phyloP scores from a whole-genome alignment of 441 rosid species.

The Arabidopsis lyrata region DNA sequence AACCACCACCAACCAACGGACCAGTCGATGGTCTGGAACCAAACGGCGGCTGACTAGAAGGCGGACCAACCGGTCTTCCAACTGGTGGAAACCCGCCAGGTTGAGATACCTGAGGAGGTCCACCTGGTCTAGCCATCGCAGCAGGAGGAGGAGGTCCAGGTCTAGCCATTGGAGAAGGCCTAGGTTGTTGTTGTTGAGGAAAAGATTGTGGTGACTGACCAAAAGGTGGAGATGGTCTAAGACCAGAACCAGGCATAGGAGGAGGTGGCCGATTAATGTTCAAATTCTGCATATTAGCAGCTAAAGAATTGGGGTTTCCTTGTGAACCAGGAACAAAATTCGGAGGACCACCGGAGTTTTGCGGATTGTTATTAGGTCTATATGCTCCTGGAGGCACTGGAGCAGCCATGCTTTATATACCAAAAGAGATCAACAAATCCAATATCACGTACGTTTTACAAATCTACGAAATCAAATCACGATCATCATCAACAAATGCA shows the following conservation, averaged over 20 bases:
- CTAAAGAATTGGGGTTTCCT: constrained; percentile 51
- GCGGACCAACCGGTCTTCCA: constrained; percentile 41
- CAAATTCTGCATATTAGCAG: constrained; percentile 73
- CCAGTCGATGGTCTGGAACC: constrained; percentile 69
- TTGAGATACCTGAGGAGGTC: constrained; percentile 62
- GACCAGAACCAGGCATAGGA: constrained; percentile 55
- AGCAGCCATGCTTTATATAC: constrained; percentile 64
- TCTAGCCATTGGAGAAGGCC: constrained; percentile 51
- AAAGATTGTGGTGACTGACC: constrained; percentile 64
- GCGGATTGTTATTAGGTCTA: constrained; percentile 54
- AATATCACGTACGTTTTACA: background rate
- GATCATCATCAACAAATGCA: constrained; percentile 18
- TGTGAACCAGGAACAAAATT: constrained; percentile 59
- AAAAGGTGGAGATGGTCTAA: constrained; percentile 57
- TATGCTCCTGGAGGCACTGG: constrained; percentile 90
- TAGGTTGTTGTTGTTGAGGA: constrained; percentile 39
- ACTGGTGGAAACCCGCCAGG: constrained; percentile 47
- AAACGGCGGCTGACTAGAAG: constrained; percentile 51
- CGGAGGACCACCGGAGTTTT: constrained; percentile 52
- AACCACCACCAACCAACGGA: constrained; percentile 39
- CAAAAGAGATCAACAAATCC: constrained; percentile 35
- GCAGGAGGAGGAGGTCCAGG: constrained; percentile 50
- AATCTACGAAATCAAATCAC: constrained; percentile 24
- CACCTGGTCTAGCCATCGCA: constrained; percentile 55
- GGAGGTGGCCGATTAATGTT: constrained; percentile 61